Percentiles rank a stretch among this genome's conserved stretches.
These are phyloP conservation scores for Geotrichum candidum DNA, from an alignment of 1,139 yeast genomes.

Conservation along the genomic window DNA sequence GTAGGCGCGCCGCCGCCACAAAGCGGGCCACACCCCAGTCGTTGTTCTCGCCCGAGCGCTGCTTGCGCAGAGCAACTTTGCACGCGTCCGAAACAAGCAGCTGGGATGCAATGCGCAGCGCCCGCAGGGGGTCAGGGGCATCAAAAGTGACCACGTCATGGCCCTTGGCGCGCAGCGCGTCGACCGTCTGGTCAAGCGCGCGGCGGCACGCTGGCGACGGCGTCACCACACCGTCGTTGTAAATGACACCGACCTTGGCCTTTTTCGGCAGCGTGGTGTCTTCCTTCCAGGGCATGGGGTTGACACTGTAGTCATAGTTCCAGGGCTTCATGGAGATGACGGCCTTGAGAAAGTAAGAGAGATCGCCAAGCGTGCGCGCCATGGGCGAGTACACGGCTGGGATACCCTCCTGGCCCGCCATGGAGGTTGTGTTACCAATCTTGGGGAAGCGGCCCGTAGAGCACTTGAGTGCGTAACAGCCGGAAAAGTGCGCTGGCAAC, in stretches of 20 bases:
- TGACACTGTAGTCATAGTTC: constrained; percentile 51
- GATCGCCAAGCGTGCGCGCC: constrained; percentile 55
- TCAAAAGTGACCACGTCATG: constrained; percentile 57
- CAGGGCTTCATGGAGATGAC: constrained; percentile 59
- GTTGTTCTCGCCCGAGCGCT: constrained; percentile 34
- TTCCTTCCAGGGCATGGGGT: constrained; percentile 58
- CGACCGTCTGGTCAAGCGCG: constrained; percentile 45
- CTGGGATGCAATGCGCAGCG: constrained; percentile 38
- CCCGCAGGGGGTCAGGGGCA: constrained; percentile 42
- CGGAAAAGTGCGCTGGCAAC: constrained; percentile 45
- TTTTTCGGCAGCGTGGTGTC: constrained; percentile 40
- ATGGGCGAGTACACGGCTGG: constrained; percentile 55
- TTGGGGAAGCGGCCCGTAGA: constrained; percentile 49
- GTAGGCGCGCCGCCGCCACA: constrained; percentile 33
- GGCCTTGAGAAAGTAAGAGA: constrained; percentile 54
- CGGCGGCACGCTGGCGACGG: constrained; percentile 61
- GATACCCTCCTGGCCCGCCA: constrained; percentile 50
- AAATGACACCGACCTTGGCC: constrained; percentile 44
- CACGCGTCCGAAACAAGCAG: constrained; percentile 36
- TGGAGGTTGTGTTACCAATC: constrained; percentile 46
- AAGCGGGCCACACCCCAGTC: constrained; percentile 37
- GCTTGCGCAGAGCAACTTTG: constrained; percentile 32
- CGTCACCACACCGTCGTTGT: constrained; percentile 42
- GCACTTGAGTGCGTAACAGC: constrained; percentile 45
- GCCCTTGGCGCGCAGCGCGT: constrained; percentile 47